Conservation (phyloP, 2,329 filamentous ascomycete genomes). For the Paraconiothyrium sp. region DNA sequence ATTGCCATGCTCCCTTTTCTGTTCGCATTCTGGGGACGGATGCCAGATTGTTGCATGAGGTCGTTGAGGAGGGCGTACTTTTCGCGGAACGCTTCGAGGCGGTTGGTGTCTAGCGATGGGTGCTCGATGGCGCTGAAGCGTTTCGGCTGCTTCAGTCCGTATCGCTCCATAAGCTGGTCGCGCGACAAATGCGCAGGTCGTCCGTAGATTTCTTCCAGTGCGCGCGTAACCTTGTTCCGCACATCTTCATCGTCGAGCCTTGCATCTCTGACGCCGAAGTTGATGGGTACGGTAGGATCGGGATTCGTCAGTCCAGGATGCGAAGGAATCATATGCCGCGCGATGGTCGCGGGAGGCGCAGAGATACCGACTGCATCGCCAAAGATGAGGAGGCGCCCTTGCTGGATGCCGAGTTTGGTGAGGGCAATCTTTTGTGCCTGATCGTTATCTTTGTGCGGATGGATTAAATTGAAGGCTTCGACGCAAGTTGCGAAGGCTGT, state of each 20-base stretch:
- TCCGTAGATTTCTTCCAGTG: conserved; percentile 57
- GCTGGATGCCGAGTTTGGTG: conserved; percentile 56
- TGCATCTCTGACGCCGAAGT: conserved; percentile 55
- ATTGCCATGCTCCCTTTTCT: conserved; percentile 47
- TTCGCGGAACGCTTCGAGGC: conserved; percentile 58
- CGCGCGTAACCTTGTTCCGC: conserved; percentile 51
- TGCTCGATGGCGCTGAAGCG: conserved; percentile 48
- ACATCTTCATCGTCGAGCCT: conserved; percentile 52
- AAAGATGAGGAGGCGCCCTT: conserved; percentile 59
- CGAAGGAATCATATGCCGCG: conserved; percentile 55
- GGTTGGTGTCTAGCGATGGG: conserved; percentile 54
- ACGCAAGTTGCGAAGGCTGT: conserved; percentile 59
- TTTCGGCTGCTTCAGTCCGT: conserved; percentile 57
- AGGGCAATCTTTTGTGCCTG: conserved; percentile 56
- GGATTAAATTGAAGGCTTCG: conserved; percentile 58
- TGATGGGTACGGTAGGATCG: conserved; percentile 55
- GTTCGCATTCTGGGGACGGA: conserved; percentile 41
- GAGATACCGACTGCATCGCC: conserved; percentile 58
- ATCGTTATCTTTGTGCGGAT: conserved; percentile 54
- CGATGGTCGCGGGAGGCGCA: conserved; percentile 55
- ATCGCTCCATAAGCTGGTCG: conserved; percentile 57
- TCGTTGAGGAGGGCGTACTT: conserved; percentile 55
- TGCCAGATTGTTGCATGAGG: conserved; percentile 43
- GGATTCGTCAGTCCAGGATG: conserved; percentile 56
- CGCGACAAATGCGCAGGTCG: conserved; percentile 50